phyloP scores from a whole-genome alignment of 768 basidiomycete genomes.

The Cystofilobasidium bisporidii region DNA sequence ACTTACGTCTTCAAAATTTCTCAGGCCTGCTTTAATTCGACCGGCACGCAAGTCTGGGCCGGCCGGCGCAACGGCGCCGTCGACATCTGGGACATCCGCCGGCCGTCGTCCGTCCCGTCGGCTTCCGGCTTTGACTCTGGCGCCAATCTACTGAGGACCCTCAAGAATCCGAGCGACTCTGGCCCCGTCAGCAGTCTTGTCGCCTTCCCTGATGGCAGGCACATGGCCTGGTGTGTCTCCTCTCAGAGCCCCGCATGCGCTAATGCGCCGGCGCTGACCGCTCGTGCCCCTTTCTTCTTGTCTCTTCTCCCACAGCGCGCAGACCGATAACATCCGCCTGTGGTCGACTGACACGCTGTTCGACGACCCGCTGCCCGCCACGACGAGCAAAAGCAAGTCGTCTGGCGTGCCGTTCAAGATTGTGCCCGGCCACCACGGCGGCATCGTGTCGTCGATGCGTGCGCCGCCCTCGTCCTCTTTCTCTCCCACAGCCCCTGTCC shows the following conservation, averaged over 20 bases:
- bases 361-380: conserved; percentile 50
- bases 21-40: conserved; percentile 88
- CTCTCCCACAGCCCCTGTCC: too few relatives aligned
- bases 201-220: conserved; percentile 81
- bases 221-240: conserved; percentile 69
- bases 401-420: conserved; percentile 79
- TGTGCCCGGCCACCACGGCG: conserved; percentile 90
- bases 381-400: conserved; percentile 45
- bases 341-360: conserved; percentile 81
- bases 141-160: conserved; percentile 69
- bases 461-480: conserved; percentile 40
- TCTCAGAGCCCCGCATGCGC: background rate
- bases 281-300: background rate
- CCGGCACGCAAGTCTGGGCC: conserved; percentile 79
- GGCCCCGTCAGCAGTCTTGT: conserved; percentile 86
- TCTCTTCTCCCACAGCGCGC: conserved; percentile 62
- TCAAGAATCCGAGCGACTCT: conserved; percentile 77
- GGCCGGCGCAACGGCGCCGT: conserved; percentile 83
- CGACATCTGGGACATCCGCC: conserved; percentile 90
- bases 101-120: conserved; percentile 55
- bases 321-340: conserved; percentile 80
- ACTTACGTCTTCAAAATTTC: background rate
- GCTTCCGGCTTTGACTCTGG: conserved; percentile 36
- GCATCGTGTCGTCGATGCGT: conserved; percentile 87
- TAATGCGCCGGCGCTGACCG: background rate